Base-by-base conservation (phyloP, 805 yeast genomes). In the Pichia thaimueangensis region DNA sequence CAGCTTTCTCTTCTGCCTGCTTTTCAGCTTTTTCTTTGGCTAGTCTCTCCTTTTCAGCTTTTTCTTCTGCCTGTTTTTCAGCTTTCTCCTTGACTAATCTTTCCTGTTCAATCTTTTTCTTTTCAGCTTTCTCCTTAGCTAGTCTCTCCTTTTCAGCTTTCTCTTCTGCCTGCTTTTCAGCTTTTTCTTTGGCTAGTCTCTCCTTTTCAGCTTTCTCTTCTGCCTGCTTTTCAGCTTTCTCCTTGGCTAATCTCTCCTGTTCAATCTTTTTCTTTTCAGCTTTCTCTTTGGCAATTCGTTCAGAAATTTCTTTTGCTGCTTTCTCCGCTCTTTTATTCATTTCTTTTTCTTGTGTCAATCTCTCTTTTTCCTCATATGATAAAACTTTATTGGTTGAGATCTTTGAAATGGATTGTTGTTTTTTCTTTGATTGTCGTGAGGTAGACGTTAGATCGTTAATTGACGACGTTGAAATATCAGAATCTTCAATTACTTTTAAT, bases 381-480 rank as follows among this genome's bases (percentile, higher is more conserved):
- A n/a, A n/a, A n/a, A n/a, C n/a, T n/a, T n/a, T n/a, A n/a, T n/a
- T n/a, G n/a, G n/a, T n/a, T n/a, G n/a, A n/a, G n/a, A n/a, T n/a
- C n/a, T n/a, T n/a, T n/a, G n/a, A n/a, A n/a, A n/a, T n/a, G n/a
- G n/a, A n/a, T n/a, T n/a, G n/a, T n/a, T n/a, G n/a, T n/a, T n/a
- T n/a, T n/a, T n/a, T n/a, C n/a, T n/a, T n/a, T n/a, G n/a, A n/a
- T n/a, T n/a, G n/a, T n/a, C n/a, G n/a, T n/a, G n/a, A n/a, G n/a
- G n/a, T n/a, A 12, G 37, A n/a, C 12, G 27, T 22, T 13, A 43
- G 27, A 19, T 30, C 25, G 4, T 35, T 48, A 3, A 35, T 24
- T 10, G 41, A 31, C 11, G 50, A 41, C 15, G 30, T 47, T 17
- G 45, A 56, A 51, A 45, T 55, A 57, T 48, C 63, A 51, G 42